These are phyloP conservation scores for bread wheat (Triticum aestivum) DNA, from an alignment of 176 grass and related monocot genomes.

Conservation along the genomic window IWGSC_CS_RefSeq_v2.1 NC_057805.1:96930717-96931216, in stretches of 20 bases:
- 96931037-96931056: not conserved
- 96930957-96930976: not conserved
- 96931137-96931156: not conserved
- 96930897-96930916: conserved; percentile 98
- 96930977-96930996: not conserved
- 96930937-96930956: not conserved
- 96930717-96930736: conserved; percentile 50
- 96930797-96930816: conserved; percentile 80
- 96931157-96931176: not conserved
- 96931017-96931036: not conserved
- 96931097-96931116: not conserved
- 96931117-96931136: not conserved
- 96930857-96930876: conserved; percentile 65
- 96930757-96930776: not conserved
- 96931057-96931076: not conserved
- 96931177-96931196: not conserved
- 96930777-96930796: conserved; percentile 9
- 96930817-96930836: conserved; percentile 80
- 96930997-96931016: conserved; percentile 41
- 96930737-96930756: not conserved
- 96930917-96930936: not conserved
- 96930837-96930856: conserved; percentile 75
- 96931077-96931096: not conserved
- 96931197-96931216: not conserved
- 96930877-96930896: conserved; percentile 76